Percentiles rank a stretch among this genome's conserved stretches.
phyloP scores from a whole-genome alignment of 306 rosid species.

The Vicia villosa region DNA sequence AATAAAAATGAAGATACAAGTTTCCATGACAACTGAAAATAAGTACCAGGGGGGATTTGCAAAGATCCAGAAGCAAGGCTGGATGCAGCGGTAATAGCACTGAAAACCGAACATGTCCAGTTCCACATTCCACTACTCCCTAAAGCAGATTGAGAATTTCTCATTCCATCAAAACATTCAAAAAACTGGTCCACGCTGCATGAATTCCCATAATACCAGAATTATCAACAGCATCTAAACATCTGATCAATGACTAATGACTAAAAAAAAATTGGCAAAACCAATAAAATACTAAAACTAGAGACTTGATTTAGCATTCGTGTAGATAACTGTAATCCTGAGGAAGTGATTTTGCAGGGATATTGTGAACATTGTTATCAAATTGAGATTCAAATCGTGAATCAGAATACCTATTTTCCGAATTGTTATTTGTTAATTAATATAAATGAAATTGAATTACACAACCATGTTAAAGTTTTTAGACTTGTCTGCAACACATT shows the following conservation, averaged over 20 bases:
- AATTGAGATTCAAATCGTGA: no score
- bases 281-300: constrained; percentile 16
- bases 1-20: constrained; percentile 17
- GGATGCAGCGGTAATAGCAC: constrained; percentile 95
- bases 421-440: not conserved
- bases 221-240: constrained; percentile 28
- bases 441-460: constrained; percentile 1
- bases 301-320: constrained; percentile 21
- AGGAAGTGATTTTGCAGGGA: constrained; percentile 25
- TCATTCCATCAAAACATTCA: constrained; percentile 96
- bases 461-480: constrained; percentile 4
- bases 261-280: constrained; percentile 17
- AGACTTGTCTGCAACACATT: constrained; percentile 23
- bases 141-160: constrained; percentile 83
- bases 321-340: constrained; percentile 18
- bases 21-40: constrained; percentile 15
- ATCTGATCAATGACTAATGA: constrained; percentile 13
- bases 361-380: constrained; percentile 1
- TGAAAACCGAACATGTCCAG: constrained; percentile 90
- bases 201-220: constrained; percentile 40
- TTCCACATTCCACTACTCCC: constrained; percentile 97
- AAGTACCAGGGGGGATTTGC: constrained; percentile 71
- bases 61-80: constrained; percentile 95
- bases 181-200: constrained; percentile 97
- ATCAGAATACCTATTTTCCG: no score